Evolutionary conservation across 2,329 filamentous ascomycete species (phyloP).

Genomic region (Botrytis byssoidea): DNA sequence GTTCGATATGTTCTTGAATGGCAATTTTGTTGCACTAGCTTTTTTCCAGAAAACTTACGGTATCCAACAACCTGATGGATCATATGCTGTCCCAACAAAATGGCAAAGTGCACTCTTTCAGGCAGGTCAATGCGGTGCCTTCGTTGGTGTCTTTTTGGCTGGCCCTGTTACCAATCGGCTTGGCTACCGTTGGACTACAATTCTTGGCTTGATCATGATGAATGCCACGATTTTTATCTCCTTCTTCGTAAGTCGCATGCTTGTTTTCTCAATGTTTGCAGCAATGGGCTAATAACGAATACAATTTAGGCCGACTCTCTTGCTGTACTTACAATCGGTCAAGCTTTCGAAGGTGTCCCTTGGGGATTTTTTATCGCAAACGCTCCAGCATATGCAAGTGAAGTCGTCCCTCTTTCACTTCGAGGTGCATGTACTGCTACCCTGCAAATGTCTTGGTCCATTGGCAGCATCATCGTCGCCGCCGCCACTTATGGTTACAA

Average conservation of each 20-base stretch:
- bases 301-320: constrained; percentile 33
- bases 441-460: constrained; percentile 66
- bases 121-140: constrained; percentile 56
- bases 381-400: constrained; percentile 60
- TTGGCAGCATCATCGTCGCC: constrained; percentile 60
- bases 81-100: constrained; percentile 47
- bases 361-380: constrained; percentile 68
- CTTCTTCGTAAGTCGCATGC: constrained; percentile 44
- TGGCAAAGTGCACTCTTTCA: constrained; percentile 60
- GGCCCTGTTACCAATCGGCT: constrained; percentile 59
- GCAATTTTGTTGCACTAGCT: constrained; percentile 55
- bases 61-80: neutral
- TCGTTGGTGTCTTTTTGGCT: constrained; percentile 58
- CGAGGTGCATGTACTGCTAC: constrained; percentile 59
- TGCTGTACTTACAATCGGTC: constrained; percentile 33
- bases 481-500: constrained; percentile 56
- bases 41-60: constrained; percentile 41
- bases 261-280: neutral
- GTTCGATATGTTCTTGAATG: constrained; percentile 61
- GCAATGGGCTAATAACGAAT: neutral
- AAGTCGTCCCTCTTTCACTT: constrained; percentile 59
- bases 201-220: constrained; percentile 54
- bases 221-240: constrained; percentile 47
- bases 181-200: constrained; percentile 59
- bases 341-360: constrained; percentile 55